These are phyloP conservation scores for Saprolegnia diclina DNA, from an alignment of 352 stramenopile species.

Conservation along the genomic window DNA sequence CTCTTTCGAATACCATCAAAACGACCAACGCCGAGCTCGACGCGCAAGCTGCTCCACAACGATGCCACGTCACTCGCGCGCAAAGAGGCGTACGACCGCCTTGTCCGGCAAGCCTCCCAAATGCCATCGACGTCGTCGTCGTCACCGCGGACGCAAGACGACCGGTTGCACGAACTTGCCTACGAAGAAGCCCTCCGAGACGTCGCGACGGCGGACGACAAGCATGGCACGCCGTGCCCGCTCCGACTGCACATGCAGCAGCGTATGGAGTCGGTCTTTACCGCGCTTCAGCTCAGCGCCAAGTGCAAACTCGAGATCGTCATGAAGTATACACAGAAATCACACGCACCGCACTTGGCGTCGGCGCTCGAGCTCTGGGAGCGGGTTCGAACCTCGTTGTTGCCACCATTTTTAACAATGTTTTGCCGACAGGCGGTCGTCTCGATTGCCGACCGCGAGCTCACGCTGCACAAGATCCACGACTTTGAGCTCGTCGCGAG, in stretches of 20 bases:
- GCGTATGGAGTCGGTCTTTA: constrained; percentile 53
- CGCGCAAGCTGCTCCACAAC: neutral
- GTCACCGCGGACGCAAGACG: too few species aligned
- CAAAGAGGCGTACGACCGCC: neutral
- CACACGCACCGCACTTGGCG: constrained; percentile 54
- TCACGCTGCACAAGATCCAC: constrained; percentile 37
- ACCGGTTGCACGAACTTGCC: too few species aligned
- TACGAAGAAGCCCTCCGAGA: too few species aligned
- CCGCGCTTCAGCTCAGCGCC: constrained; percentile 39
- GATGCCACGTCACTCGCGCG: neutral
- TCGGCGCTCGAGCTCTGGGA: constrained; percentile 63
- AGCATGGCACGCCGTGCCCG: constrained; percentile 7
- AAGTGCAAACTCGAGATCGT: constrained; percentile 60
- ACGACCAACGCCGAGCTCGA: neutral
- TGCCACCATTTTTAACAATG: neutral
- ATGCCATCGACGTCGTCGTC: too few species aligned
- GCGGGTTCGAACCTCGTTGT: constrained; percentile 28
- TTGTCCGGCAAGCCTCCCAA: neutral
- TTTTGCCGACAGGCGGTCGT: constrained; percentile 18
- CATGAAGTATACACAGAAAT: constrained; percentile 64
- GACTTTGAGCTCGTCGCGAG: constrained; percentile 56
- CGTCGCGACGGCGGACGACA: too few species aligned
- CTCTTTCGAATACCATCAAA: neutral
- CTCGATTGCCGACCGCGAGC: constrained; percentile 41
- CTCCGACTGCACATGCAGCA: constrained; percentile 52